Evolutionary conservation across 2,329 filamentous ascomycete species (phyloP), one percentile per base, ranked within the genome.

Genomic region (Bretziella fagacearum): DNA sequence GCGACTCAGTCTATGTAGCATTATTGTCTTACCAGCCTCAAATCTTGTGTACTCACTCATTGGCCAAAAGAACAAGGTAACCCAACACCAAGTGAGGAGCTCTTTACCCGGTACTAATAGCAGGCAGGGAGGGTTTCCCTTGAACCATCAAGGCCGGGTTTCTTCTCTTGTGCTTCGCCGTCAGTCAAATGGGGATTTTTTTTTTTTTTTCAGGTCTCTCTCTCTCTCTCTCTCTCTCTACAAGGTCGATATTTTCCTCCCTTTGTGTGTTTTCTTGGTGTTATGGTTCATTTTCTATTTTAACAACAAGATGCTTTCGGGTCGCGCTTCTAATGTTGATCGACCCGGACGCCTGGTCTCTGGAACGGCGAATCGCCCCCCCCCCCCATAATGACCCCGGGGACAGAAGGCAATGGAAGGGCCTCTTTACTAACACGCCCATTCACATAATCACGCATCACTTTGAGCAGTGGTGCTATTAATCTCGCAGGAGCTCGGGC

Each of bases 231-330:
- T 33, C 8, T 46, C 10, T 22, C 37, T 8, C 29, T 42, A 11
- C 10, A 15, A 27, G 15, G 46, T 26, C 18, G 32, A 8, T 23
- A 48, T 48, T 30, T 46, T 46, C 20, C 18, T 32, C 30, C n/a
- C n/a, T n/a, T n/a, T n/a, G n/a, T n/a, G n/a, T n/a, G 30, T 41
- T 40, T 26, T 49, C 26, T 32, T 41, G 23, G 10, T 45, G 20
- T 42, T 25, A 26, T 37, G 37, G 26, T 41, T 49, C 29, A 18
- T 49, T 44, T 49, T 23, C 30, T 49, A n/a, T 46, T 32, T 30
- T n/a, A 6, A 25, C n/a, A 40, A 39, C 11, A 22, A 8, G 17
- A 40, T 20, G 18, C 23, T 11, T 23, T 10, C 37, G n/a, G 32
- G 32, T 30, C 27, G n/a, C 27, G 27, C 5, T n/a, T 39, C 18